Base-by-base conservation (phyloP, 129 eudicot genomes). In the Helichrysum umbraculigerum region DNA sequence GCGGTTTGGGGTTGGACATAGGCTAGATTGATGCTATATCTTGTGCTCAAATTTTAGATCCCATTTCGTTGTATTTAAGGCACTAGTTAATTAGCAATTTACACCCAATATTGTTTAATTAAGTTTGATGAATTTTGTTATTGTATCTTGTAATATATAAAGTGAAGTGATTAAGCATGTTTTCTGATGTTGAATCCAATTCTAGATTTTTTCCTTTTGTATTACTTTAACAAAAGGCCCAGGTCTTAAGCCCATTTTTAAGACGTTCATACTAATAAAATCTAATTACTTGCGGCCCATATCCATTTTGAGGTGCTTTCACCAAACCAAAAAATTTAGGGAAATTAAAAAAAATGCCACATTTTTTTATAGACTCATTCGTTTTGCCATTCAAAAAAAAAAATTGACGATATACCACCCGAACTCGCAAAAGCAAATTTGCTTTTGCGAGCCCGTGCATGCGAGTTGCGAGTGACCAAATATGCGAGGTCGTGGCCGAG, bases 1-100 rank as follows among this genome's bases (percentile, higher is more conserved):
- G 63, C 11, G 1, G 73, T 82, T 67, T 75, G 68, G 28, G 91
- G 86, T 30, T 90, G 92, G 96, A 73, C 88, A 4, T 86, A 84
- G 58, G 21, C 74, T 22, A 65, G 39, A 63, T 65, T 42, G 4
- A 8, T 9, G 47, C 2, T n/a, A 65, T 44, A 6, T 64, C 47
- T 63, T 44, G 71, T 52, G 11, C 63, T 34, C 14, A 4, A 47
- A 14, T 47, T n/a, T 32, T 50, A 29, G 15, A 47, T 63, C 33
- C 10, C 28, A 67, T 44, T 72, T 74, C 61, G 16, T 41, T 29
- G 59, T 44, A 9, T 28, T 44, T 29, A 19, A 44, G 8, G 44
- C 63, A 61, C 50, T 44, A 44, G 22, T 12, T 71, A 47, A 11
- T 47, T 47, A 47, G 42, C 9, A 39, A 25, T 44, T 15, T 4